These are phyloP conservation scores for Pelargonium cotyledonis DNA, from an alignment of 441 rosid genomes.

Conservation along the genomic window DNA sequence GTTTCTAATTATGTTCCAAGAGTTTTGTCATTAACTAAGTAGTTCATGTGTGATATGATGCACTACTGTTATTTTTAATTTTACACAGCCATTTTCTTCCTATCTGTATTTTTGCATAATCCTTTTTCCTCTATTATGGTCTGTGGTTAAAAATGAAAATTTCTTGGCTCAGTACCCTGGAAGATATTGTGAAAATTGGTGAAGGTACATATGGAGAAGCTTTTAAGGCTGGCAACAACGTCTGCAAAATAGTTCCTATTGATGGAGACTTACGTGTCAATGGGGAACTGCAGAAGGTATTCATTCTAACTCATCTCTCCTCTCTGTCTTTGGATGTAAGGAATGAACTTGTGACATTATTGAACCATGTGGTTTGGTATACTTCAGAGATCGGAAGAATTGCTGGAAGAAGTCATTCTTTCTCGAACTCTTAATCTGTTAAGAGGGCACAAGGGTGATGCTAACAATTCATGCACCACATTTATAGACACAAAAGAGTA, in stretches of 20 bases:
- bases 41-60: not conserved
- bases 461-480: conserved; percentile 45
- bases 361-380: conserved; percentile 23
- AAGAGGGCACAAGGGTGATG: conserved; percentile 31
- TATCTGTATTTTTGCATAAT: not conserved
- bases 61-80: not conserved
- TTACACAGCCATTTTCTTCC: not conserved
- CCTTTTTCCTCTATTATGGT: conserved; percentile 13
- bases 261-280: conserved; percentile 82
- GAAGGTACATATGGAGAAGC: conserved; percentile 99
- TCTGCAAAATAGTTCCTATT: conserved; percentile 93
- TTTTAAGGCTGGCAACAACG: conserved; percentile 64
- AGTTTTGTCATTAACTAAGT: not conserved
- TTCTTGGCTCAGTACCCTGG: conserved; percentile 49
- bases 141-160: conserved; percentile 20
- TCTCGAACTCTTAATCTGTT: conserved; percentile 71
- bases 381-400: conserved; percentile 85
- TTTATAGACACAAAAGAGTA: conserved; percentile 84
- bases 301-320: conserved; percentile 3
- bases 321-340: conserved; percentile 2
- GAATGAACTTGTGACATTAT: conserved; percentile 8
- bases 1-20: not conserved
- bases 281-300: conserved; percentile 92
- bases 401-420: conserved; percentile 84
- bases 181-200: conserved; percentile 70